Base-by-base conservation (phyloP, 2,329 filamentous ascomycete genomes). In the Ophiostoma sp. region DNA sequence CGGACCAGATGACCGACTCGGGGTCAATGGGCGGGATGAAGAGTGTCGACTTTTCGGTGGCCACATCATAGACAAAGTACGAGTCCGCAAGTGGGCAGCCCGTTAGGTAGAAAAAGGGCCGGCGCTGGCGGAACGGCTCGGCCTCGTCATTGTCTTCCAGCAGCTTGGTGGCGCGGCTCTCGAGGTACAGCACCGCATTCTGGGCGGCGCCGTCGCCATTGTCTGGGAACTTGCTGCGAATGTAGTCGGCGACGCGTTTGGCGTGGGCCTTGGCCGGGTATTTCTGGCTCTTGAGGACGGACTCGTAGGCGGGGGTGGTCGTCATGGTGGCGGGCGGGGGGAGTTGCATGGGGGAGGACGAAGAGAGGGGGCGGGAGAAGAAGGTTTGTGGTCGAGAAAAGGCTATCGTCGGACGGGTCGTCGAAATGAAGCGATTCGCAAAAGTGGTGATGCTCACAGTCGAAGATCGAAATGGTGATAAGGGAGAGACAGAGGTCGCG, bases 31-130 rank as follows among this genome's bases (percentile, higher is more conserved):
- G 93, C 1, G 96, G 95, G 78, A 99, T 95, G 84, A 95, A 99
- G 68, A 99, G 89, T 2, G 91, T 97, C 55, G 95, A 88, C 78
- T 90, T 89, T 76, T 90, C 87, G 66, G 89, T 87, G 63, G 88
- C 85, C 73, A 97, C 91, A 76, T 97, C 91, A 85, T 98, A 97
- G 73, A 91, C 88, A 74, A 94, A 88, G 80, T 91, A 91, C 78
- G 92, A 92, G 82, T 98, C 94, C 74, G 95, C 88, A 39, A 97
- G 87, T 75, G 90, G 87, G 80, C 86, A 97, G 78, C 96, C 96
- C 31, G 93, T 95, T 61, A 98, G 86, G 83, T 99, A 99, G 88
- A 93, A 98, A 85, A 99, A 99, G 82, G 90, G 93, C 72, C 96
- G 91, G 76, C 95, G 93, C 83, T 98, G 95, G 76, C 93, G 88